Evolutionary conservation across 805 yeast species (phyloP).

Genomic region (Kazachstania viticola): DNA sequence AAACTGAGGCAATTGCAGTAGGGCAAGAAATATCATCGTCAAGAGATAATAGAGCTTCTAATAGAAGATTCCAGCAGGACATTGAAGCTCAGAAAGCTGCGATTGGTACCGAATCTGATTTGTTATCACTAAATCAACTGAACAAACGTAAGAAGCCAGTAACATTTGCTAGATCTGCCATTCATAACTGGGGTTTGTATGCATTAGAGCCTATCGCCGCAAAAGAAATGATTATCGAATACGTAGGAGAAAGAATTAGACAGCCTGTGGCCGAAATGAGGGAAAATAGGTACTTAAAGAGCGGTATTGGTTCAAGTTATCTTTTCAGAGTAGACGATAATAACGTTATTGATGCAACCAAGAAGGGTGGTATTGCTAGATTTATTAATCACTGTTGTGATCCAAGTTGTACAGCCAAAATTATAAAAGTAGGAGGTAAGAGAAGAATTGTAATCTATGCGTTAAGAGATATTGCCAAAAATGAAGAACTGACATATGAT

Average conservation of each 20-base stretch:
- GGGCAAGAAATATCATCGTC: constrained; percentile 47
- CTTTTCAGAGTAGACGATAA: constrained; percentile 86
- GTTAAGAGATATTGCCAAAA: constrained; percentile 70
- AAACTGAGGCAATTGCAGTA: constrained; percentile 3
- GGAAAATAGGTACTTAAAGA: constrained; percentile 71
- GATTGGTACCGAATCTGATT: constrained; percentile 72
- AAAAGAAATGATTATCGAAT: constrained; percentile 94
- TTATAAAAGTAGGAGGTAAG: constrained; percentile 87
- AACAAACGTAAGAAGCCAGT: constrained; percentile 88
- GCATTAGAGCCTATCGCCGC: constrained; percentile 95
- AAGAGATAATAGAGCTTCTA: constrained; percentile 75
- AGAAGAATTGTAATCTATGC: constrained; percentile 94
- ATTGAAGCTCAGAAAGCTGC: constrained; percentile 69
- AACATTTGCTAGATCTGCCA: constrained; percentile 92
- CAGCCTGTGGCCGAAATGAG: constrained; percentile 91
- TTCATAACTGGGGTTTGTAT: constrained; percentile 96
- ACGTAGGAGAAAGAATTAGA: constrained; percentile 89
- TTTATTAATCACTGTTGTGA: constrained; percentile 96
- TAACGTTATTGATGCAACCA: constrained; percentile 94
- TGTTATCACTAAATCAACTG: constrained; percentile 72
- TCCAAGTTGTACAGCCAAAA: constrained; percentile 95
- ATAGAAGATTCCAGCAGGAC: constrained; percentile 82
- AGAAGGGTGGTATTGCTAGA: constrained; percentile 93
- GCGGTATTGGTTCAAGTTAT: constrained; percentile 94
- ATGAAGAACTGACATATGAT: constrained; percentile 90